Base-by-base conservation (phyloP, 129 eudicot genomes). In the Helianthus tuberosus region DNA sequence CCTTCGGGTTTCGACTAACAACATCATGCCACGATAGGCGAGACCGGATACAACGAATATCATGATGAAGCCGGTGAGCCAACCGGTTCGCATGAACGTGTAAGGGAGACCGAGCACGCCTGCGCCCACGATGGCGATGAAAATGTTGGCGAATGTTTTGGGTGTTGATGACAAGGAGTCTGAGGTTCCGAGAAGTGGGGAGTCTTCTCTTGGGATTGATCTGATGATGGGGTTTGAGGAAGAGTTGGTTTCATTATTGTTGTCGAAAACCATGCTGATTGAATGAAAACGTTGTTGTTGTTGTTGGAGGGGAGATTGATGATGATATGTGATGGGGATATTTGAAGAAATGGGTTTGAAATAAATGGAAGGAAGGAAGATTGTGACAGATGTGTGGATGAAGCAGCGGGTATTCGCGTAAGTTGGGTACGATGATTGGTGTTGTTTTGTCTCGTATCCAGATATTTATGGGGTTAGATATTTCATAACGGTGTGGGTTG, bases 41-140 rank as follows among this genome's bases (percentile, higher is more conserved):
- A 91, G 84, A 38, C 60, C 79, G 57, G 92, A 80, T 43, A 86
- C 86, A 50, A 25, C 62, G 61, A 83, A 80, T 48, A 88, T 72
- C 79, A 76, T 84, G 59, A 76, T 0, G 50, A 85, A 75, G 41
- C 90, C 77, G 15, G 89, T 86, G 23, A 91, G 3, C 97, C 92
- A 91, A 3, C 97, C 97, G 46, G 92, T 86, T 47, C 80, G 84
- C 87, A 77, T 82, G 84, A 91, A 86, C 9, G 96, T 91, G 76
- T 91, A 91, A 0, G 97, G 97, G 11, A 91, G 92, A 9, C 97
- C 96, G 8, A 91, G 89, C 4, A 91, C 97, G 20, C 96, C 96
- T 47, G 97, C 89, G 13, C 97, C 97, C 11, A 91, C 97, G 25
- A 91, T 81, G 23, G 96, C 85, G 47, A 91, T 91, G 69, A 91